Conservation (phyloP, 495 filamentous ascomycete genomes). For the Xylaria longipes region DNA sequence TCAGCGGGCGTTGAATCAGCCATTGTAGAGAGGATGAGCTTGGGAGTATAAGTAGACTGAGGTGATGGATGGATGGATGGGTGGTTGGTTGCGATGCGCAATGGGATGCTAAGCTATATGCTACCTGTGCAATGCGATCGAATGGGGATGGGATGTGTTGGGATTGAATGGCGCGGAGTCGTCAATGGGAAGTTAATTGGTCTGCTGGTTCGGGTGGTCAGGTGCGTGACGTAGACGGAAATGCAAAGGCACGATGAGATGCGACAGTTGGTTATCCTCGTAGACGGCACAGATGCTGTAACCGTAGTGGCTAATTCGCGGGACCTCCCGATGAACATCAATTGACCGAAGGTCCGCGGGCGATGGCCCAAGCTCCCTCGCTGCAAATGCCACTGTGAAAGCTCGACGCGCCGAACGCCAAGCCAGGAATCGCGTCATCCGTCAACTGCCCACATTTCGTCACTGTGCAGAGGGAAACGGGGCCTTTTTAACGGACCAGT, state of each 20-base stretch:
- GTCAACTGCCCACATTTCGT: conserved; percentile 17
- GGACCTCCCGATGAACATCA: not conserved
- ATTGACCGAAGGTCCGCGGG: not conserved
- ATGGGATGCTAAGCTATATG: not conserved
- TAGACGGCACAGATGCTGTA: not conserved
- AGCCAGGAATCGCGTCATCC: conserved; percentile 11
- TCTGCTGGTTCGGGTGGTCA: not conserved
- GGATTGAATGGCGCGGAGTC: not conserved
- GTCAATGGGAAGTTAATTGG: conserved; percentile 19
- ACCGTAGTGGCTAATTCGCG: not conserved
- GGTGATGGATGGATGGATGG: not conserved
- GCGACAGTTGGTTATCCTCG: not conserved
- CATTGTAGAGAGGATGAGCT: conserved; percentile 30
- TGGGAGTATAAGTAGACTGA: not conserved
- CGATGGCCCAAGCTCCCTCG: conserved; percentile 1
- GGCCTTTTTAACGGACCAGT: too few relatives aligned
- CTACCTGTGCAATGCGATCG: conserved; percentile 8
- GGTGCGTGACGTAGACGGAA: conserved; percentile 7
- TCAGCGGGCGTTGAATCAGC: conserved; percentile 38
- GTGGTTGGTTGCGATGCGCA: conserved; percentile 1
- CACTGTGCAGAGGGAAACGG: not conserved
- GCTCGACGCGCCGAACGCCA: conserved; percentile 4
- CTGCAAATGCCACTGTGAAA: not conserved
- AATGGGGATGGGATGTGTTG: not conserved
- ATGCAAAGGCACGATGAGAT: not conserved